Percentiles rank a stretch among this genome's conserved stretches.
phyloP scores from a whole-genome alignment of 768 basidiomycete genomes.

The Suillus lakei region DNA sequence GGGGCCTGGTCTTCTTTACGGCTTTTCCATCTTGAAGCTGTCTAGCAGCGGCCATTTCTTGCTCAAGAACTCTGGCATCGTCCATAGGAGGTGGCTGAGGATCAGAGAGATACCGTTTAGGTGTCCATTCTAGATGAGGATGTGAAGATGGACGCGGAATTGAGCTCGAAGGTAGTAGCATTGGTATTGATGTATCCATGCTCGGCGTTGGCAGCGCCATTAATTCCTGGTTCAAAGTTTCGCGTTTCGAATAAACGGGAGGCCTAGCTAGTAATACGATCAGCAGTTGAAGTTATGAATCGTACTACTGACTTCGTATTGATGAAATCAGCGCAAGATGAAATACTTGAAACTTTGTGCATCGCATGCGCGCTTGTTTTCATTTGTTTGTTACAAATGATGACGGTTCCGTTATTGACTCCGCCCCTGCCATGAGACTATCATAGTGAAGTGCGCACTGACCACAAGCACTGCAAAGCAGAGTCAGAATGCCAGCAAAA shows the following conservation, averaged over 20 bases:
- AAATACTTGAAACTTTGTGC: not conserved
- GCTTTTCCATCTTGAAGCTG: constrained; percentile 80
- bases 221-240: not conserved
- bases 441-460: constrained; percentile 18
- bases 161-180: constrained; percentile 56
- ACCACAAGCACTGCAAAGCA: constrained; percentile 31
- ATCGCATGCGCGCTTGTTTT: constrained; percentile 15
- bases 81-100: constrained; percentile 83
- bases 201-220: not conserved
- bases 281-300: not conserved
- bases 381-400: constrained; percentile 22
- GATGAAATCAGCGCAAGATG: too few species aligned
- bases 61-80: constrained; percentile 74
- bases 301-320: not conserved
- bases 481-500: constrained; percentile 19
- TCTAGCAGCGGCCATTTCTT: constrained; percentile 75
- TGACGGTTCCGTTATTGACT: constrained; percentile 10
- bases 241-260: not conserved
- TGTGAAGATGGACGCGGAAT: constrained; percentile 40
- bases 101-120: constrained; percentile 64
- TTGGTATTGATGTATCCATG: constrained; percentile 44
- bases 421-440: not conserved
- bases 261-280: not conserved
- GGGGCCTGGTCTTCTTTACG: constrained; percentile 89
- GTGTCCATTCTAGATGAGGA: constrained; percentile 73